A percentile compares a stretch with the other conserved stretches of the same genome.
Evolutionary conservation across 2,329 filamentous ascomycete species (phyloP).

Genomic region (Aspergillus thermomutatus): DNA sequence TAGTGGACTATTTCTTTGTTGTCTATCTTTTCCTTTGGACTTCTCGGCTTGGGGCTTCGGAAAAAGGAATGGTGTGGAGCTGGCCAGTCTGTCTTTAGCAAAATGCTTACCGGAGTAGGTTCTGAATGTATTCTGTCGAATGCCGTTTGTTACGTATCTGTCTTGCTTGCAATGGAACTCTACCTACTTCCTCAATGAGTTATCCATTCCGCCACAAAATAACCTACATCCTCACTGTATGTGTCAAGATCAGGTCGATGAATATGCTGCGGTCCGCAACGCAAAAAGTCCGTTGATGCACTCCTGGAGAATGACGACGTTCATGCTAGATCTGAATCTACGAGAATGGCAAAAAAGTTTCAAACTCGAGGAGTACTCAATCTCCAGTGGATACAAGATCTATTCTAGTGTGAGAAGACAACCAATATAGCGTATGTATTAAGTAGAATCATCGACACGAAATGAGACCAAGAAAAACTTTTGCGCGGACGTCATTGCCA

Average conservation of each 20-base stretch:
- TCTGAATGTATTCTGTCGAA: not conserved
- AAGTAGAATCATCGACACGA: not conserved
- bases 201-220: not conserved
- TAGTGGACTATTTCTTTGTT: slow-evolving; percentile 7
- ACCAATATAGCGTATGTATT: not conserved
- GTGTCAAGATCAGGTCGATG: too few relatives aligned
- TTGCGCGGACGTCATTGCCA: not conserved
- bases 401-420: not conserved
- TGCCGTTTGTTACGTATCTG: not conserved
- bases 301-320: too few relatives aligned
- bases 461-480: not conserved
- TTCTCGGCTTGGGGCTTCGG: not conserved
- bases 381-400: not conserved
- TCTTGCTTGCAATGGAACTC: not conserved
- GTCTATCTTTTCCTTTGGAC: not conserved
- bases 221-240: not conserved
- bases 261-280: too few relatives aligned
- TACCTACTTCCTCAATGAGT: not conserved
- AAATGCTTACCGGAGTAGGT: not conserved
- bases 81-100: not conserved
- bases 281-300: too few relatives aligned
- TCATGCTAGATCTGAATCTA: not conserved
- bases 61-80: not conserved
- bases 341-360: not conserved
- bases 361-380: not conserved